Evolutionary conservation across 371 early-diverging fungal species (phyloP).

Genomic region (Polyrhizophydium stewartii): DNA sequence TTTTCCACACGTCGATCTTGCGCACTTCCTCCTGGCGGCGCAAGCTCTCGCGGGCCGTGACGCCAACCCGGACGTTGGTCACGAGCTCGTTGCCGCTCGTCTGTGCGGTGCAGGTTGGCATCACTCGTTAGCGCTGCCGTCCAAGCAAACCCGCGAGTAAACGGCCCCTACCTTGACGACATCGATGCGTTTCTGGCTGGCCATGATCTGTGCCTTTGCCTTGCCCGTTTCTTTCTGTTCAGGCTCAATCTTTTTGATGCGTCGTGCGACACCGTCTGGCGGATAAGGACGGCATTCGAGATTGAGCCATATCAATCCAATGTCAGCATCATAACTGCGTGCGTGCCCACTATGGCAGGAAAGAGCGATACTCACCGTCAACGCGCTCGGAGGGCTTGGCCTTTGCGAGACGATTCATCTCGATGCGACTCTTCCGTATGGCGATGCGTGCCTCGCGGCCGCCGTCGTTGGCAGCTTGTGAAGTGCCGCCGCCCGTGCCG

Average conservation of each 20-base stretch:
- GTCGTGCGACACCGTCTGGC: conserved; percentile 19
- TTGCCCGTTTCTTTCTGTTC: conserved; percentile 38
- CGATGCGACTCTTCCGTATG: conserved; percentile 30
- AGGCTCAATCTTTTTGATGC: conserved; percentile 31
- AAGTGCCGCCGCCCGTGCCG: conserved; percentile 1
- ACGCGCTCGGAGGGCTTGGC: conserved; percentile 26
- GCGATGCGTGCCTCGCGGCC: conserved; percentile 31
- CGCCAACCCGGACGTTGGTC: conserved; percentile 37
- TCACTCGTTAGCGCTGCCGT: too few relatives aligned
- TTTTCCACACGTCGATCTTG: conserved; percentile 28
- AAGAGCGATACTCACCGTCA: conserved; percentile 18
- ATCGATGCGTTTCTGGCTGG: conserved; percentile 31
- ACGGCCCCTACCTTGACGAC: conserved; percentile 24
- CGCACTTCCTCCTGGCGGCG: conserved; percentile 34
- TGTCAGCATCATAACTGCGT: background rate
- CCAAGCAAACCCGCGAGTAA: background rate
- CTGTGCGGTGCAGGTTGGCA: conserved; percentile 8
- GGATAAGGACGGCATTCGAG: background rate
- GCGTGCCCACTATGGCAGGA: background rate
- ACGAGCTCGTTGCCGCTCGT: conserved; percentile 35
- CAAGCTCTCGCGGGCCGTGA: conserved; percentile 32
- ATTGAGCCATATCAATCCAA: background rate
- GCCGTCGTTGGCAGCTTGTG: background rate
- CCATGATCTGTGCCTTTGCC: conserved; percentile 30
- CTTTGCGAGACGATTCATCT: conserved; percentile 30